phyloP scores from a whole-genome alignment of 108 stramenopile genomes.

The Cyclotella baltica region DNA sequence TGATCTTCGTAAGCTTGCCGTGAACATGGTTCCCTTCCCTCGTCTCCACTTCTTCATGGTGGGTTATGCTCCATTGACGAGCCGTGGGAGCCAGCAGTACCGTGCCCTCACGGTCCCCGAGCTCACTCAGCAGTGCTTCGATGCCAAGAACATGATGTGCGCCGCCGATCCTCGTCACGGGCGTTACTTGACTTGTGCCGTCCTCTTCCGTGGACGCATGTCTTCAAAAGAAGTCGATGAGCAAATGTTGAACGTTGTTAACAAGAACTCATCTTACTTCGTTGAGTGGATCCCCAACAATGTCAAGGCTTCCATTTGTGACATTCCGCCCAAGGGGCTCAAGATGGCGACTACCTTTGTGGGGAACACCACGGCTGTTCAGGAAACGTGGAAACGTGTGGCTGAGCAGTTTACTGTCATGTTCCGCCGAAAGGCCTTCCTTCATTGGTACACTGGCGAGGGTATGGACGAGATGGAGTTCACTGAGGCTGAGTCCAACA shows the following conservation, averaged over 20 bases:
- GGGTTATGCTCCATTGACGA: slow-evolving; percentile 77
- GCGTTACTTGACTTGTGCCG: slow-evolving; percentile 76
- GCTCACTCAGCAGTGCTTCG: slow-evolving; percentile 76
- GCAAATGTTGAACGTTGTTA: slow-evolving; percentile 89
- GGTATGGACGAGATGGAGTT: slow-evolving; percentile 91
- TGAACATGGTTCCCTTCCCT: slow-evolving; percentile 87
- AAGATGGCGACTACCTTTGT: slow-evolving; percentile 76
- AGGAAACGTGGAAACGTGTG: slow-evolving; percentile 86
- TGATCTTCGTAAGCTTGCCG: slow-evolving; percentile 84
- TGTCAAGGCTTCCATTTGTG: slow-evolving; percentile 90
- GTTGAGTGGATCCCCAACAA: slow-evolving; percentile 95
- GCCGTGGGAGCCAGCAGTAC: slow-evolving; percentile 65
- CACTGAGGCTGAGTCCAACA: slow-evolving; percentile 88
- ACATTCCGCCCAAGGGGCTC: slow-evolving; percentile 84
- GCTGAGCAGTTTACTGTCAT: slow-evolving; percentile 88
- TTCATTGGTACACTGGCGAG: slow-evolving; percentile 88
- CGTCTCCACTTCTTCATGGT: slow-evolving; percentile 89
- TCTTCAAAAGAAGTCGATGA: slow-evolving; percentile 82
- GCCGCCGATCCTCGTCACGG: slow-evolving; percentile 82
- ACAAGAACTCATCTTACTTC: slow-evolving; percentile 90
- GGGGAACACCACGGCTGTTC: slow-evolving; percentile 83
- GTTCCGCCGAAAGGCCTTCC: slow-evolving; percentile 92
- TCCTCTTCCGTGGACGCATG: slow-evolving; percentile 76
- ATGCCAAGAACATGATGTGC: slow-evolving; percentile 88
- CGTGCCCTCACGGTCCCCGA: slow-evolving; percentile 78